phyloP scores from a whole-genome alignment of 768 basidiomycete genomes.

The Chiua virens region DNA sequence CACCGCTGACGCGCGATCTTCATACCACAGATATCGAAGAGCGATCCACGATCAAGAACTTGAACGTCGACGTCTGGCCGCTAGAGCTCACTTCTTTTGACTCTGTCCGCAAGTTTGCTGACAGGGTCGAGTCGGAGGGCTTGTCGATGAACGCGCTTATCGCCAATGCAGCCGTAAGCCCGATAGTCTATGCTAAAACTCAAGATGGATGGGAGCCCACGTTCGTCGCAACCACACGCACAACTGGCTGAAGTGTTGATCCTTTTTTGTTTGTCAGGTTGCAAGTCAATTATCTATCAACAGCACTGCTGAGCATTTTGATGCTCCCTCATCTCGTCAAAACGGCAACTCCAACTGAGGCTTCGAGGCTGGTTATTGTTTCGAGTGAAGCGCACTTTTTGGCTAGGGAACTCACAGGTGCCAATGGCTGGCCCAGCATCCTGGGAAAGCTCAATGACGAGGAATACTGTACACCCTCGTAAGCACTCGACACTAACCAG shows the following conservation, averaged over 20 bases:
- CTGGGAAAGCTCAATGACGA: conserved; percentile 28
- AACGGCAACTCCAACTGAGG: conserved; percentile 20
- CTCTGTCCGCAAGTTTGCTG: conserved; percentile 33
- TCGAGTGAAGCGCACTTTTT: conserved; percentile 30
- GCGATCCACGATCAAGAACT: conserved; percentile 1
- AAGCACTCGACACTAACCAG: conserved; percentile 1
- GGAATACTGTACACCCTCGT: conserved; percentile 27
- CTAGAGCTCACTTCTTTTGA: conserved; percentile 35
- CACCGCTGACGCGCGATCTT: background rate
- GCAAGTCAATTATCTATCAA: conserved; percentile 39
- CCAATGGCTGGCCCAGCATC: conserved; percentile 23
- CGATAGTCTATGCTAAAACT: conserved; percentile 23
- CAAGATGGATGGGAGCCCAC: conserved; percentile 38
- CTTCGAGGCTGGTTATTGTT: conserved; percentile 31
- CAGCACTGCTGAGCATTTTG: conserved; percentile 33
- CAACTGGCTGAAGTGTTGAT: background rate
- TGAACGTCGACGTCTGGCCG: conserved; percentile 30
- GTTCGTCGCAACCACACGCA: conserved; percentile 20
- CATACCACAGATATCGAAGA: conserved; percentile 19
- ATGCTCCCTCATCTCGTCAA: conserved; percentile 37
- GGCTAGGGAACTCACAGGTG: conserved; percentile 8
- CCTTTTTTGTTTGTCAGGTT: conserved; percentile 19
- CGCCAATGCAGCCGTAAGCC: conserved; percentile 29
- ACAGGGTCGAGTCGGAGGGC: conserved; percentile 27
- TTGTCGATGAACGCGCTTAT: conserved; percentile 31